These are phyloP conservation scores for Didymella exigua DNA, from an alignment of 2,329 filamentous ascomycete genomes.

Conservation along the genomic window DNA sequence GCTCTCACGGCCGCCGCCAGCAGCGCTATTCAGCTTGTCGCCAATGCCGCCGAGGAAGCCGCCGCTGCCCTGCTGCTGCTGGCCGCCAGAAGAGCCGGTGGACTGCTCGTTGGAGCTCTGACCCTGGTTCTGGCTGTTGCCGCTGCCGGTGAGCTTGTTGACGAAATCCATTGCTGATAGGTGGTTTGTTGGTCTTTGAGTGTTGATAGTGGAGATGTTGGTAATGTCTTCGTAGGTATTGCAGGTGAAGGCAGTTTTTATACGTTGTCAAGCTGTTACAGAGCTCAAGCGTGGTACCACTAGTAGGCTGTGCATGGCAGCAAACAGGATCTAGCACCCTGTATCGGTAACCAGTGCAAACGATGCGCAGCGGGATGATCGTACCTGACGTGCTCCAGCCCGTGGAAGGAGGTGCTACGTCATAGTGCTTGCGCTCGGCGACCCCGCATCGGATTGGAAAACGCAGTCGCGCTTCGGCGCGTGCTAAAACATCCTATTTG, in stretches of 20 bases:
- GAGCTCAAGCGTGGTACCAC: slow-evolving; percentile 12
- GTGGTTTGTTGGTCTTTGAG: slow-evolving; percentile 6
- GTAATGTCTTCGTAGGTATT: neutral
- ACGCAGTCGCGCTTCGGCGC: slow-evolving; percentile 10
- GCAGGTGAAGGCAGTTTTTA: slow-evolving; percentile 9
- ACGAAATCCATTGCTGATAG: slow-evolving; percentile 53
- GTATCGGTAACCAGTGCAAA: slow-evolving; percentile 14
- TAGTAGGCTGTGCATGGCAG: slow-evolving; percentile 9
- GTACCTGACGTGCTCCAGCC: slow-evolving; percentile 11
- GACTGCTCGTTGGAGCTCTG: slow-evolving; percentile 34
- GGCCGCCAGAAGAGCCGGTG: slow-evolving; percentile 6
- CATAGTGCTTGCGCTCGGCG: slow-evolving; percentile 1
- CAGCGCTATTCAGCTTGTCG: slow-evolving; percentile 72
- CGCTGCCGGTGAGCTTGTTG: slow-evolving; percentile 54
- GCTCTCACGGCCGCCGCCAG: slow-evolving; percentile 73
- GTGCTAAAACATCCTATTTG: slow-evolving; percentile 13
- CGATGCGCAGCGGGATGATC: slow-evolving; percentile 12
- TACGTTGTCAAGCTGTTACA: slow-evolving; percentile 4
- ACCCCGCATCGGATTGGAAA: slow-evolving; percentile 18
- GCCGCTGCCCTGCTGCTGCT: slow-evolving; percentile 33
- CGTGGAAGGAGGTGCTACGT: slow-evolving; percentile 8
- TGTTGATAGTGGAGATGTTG: slow-evolving; percentile 6
- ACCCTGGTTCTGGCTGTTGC: slow-evolving; percentile 39
- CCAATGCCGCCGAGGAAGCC: slow-evolving; percentile 65
- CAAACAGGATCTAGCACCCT: slow-evolving; percentile 17